phyloP scores from a whole-genome alignment of 2,329 filamentous ascomycete species.

The Penicillium brasilianum region DNA sequence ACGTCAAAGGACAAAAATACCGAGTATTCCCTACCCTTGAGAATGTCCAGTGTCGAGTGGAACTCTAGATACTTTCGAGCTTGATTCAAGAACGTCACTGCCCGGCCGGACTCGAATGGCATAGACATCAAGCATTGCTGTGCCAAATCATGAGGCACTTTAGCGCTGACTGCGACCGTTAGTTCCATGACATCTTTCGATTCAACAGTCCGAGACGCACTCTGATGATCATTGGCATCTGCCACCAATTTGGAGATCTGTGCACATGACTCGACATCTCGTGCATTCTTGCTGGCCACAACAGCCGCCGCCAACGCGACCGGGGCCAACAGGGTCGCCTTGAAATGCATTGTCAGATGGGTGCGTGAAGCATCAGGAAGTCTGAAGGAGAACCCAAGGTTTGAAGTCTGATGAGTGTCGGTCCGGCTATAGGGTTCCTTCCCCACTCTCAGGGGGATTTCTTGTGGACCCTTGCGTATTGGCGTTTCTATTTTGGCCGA shows the following conservation, averaged over 20 bases:
- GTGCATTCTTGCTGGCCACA: slow-evolving; percentile 17
- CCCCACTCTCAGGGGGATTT: slow-evolving; percentile 29
- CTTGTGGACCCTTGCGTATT: slow-evolving; percentile 27
- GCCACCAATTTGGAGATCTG: slow-evolving; percentile 26
- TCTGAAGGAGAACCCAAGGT: neutral
- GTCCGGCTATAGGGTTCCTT: slow-evolving; percentile 13
- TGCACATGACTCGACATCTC: slow-evolving; percentile 30
- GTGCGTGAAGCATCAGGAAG: slow-evolving; percentile 13
- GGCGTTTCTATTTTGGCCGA: slow-evolving; percentile 26
- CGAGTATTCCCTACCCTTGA: slow-evolving; percentile 41
- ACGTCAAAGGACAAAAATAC: neutral
- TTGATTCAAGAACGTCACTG: slow-evolving; percentile 31
- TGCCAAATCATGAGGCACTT: slow-evolving; percentile 28
- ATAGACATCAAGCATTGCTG: slow-evolving; percentile 36
- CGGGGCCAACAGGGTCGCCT: slow-evolving; percentile 16
- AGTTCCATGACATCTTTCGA: slow-evolving; percentile 7
- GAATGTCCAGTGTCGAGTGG: slow-evolving; percentile 56
- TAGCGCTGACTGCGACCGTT: slow-evolving; percentile 22
- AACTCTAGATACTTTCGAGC: slow-evolving; percentile 50
- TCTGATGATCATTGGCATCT: slow-evolving; percentile 23
- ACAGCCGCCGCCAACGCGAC: slow-evolving; percentile 21
- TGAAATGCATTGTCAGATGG: slow-evolving; percentile 24
- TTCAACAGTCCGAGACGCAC: slow-evolving; percentile 15
- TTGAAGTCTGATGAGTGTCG: neutral
- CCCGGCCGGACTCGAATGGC: slow-evolving; percentile 35